Base-by-base conservation (phyloP, 1,139 yeast genomes). In the Candida sojae region DNA sequence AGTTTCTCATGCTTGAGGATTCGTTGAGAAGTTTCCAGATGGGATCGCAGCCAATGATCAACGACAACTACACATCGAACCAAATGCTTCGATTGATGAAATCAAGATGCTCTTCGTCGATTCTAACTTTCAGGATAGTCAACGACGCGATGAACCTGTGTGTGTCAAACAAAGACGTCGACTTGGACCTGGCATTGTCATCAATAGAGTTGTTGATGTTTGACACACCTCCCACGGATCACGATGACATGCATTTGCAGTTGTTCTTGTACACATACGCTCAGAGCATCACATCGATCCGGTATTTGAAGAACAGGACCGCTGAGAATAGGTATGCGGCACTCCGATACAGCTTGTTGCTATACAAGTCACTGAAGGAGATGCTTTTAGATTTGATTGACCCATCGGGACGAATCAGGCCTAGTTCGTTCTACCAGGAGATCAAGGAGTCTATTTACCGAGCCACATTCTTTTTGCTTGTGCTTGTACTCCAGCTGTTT, bases 41-140 rank as follows among this genome's bases (percentile, higher is more conserved):
- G 34, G 43, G 47, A 10, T 39, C 35, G 21, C 47, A 39, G 12
- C 47, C 43, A 11, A 39, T 44, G 41, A 34, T 39, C 13, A 32
- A 25, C 10, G 39, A 44, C 17, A 30, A 39, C 23, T 44, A 44
- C 21, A 17, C 36, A 17, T 8, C 37, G 10, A 39, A 38, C 40
- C 21, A n/a, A 13, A 26, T 28, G 31, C 32, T 38, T 10, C 40
- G 9, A 3, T 39, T 39, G 28, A 11, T 25, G 10, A 29, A 30
- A 7, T 8, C 23, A 11, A 43, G 35, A 43, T 37, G 28, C 25
- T n/a, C 32, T 2, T 6, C n/a, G 11, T 10, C 31, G 12, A 31
- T 43, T 21, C 23, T 23, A 6, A 29, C 33, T 10, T 43, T 43
- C 23, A 37, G 46, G 29, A 33, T 30, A 11, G 26, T 43, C 6